A percentile compares a stretch with the other conserved stretches of the same genome.
phyloP scores from a whole-genome alignment of 2,329 filamentous ascomycete genomes.

The Monilinia polystroma region DNA sequence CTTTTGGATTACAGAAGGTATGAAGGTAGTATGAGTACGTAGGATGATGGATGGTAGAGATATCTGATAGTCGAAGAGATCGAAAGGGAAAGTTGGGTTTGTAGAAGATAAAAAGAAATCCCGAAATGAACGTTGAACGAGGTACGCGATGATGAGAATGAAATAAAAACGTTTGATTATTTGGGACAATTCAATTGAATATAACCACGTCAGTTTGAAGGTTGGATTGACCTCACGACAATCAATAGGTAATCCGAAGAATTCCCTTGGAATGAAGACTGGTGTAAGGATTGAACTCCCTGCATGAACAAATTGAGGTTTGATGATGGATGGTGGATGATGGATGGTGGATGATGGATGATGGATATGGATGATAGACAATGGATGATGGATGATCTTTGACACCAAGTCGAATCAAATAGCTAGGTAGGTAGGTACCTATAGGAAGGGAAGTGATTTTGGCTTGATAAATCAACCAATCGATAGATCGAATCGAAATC shows the following conservation, averaged over 20 bases:
- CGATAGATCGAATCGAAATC: not conserved
- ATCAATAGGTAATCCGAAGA: conserved; percentile 1
- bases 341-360: too few relatives aligned
- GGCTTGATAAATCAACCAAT: too few relatives aligned
- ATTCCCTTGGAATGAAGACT: conserved; percentile 11
- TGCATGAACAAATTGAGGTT: conserved; percentile 12
- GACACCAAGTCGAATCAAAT: not conserved
- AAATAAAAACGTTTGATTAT: not conserved
- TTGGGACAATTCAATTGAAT: conserved; percentile 2
- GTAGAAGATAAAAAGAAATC: not conserved
- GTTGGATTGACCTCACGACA: conserved; percentile 10
- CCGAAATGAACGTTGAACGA: not conserved
- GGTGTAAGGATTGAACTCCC: not conserved
- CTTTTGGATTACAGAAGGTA: conserved; percentile 27
- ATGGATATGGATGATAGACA: too few relatives aligned
- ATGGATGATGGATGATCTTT: too few relatives aligned
- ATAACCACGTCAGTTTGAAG: not conserved
- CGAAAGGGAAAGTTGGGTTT: not conserved
- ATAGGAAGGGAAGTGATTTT: too few relatives aligned
- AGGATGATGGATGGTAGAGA: not conserved
- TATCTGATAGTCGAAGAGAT: not conserved
- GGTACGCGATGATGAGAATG: not conserved
- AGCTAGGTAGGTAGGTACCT: too few relatives aligned
- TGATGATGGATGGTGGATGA: not conserved
- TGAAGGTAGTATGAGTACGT: not conserved